Base-by-base conservation (phyloP, 2,329 filamentous ascomycete species). In the Triangularia setosa region DNA sequence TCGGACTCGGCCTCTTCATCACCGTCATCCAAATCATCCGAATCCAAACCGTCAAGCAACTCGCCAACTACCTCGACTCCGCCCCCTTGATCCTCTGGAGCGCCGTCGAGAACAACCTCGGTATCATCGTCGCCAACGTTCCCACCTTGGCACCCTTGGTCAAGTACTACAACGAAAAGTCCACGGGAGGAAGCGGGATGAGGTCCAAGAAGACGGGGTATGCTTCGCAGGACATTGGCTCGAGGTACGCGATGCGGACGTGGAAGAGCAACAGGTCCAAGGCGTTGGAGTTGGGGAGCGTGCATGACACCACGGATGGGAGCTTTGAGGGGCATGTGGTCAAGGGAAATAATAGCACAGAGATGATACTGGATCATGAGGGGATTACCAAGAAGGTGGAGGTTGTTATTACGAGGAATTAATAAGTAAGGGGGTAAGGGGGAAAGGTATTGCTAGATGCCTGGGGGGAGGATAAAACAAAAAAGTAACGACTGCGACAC, bases 1-100 rank as follows among this genome's bases (percentile, higher is more conserved):
- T 83, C 69, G 74, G 75, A 2, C 75, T 84, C 24, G 82, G 82
- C n/a, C 72, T 80, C 60, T 83, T 84, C 72, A 78, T 84, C 53
- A 82, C 79, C 4, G 67, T 81, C 56, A 81, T 83, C 63, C 81
- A 84, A 68, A 78, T 82, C 63, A 76, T 84, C 65, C 81, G 81
- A 14, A 80, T 84, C 63, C 76, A 79, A 63, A 82, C 79, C n/a
- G 78, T 84, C 65, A 74, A 75, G 40, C 76, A 73, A 14, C 75
- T 83, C 2, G 67, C 71, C 30, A 79, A 79, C 69, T 80, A 80
- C 64, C 76, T 79, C 33, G 79, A 84, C 70, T 80, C 77, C 2
- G 73, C 78, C 9, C 79, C 80, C 6, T 77, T 74, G n/a, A 69
- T 73, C 62, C 58, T 74, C 21, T 75, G 73, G 72, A 72, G 72